Conservation (phyloP, 1,284 basidiomycete species). For the Cutaneotrichosporon sp. region DNA sequence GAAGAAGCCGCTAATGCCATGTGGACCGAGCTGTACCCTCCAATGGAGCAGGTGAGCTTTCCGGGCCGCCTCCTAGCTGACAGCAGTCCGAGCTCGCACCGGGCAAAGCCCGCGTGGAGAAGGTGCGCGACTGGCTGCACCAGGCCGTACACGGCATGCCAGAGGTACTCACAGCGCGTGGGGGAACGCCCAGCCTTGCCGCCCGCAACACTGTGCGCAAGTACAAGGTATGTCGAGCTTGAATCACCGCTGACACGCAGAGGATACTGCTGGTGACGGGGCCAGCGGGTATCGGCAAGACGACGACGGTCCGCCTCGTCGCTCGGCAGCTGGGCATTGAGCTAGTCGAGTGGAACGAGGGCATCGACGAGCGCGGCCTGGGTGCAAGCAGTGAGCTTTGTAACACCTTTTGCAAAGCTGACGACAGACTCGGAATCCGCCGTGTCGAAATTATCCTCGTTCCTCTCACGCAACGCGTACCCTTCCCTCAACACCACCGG, state of each 20-base stretch:
- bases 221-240: conserved; percentile 59
- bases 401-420: background rate
- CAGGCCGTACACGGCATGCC: conserved; percentile 66
- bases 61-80: conserved; percentile 1
- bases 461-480: conserved; percentile 64
- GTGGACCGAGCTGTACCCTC: conserved; percentile 75
- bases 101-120: conserved; percentile 77
- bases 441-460: conserved; percentile 68
- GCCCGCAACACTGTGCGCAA: conserved; percentile 60
- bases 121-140: conserved; percentile 75
- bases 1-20: conserved; percentile 37
- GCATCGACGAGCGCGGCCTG: conserved; percentile 43
- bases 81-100: conserved; percentile 73
- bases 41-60: conserved; percentile 56
- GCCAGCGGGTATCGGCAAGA: conserved; percentile 86
- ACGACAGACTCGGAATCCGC: conserved; percentile 56
- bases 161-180: conserved; percentile 18
- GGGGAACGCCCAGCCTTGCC: conserved; percentile 22
- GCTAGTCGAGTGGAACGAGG: conserved; percentile 73
- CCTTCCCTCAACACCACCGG: conserved; percentile 59
- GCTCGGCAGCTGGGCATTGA: conserved; percentile 70
- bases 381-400: conserved; percentile 23
- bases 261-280: conserved; percentile 80
- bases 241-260: conserved; percentile 47
- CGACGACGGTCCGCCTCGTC: conserved; percentile 71